Evolutionary conservation across 2,329 filamentous ascomycete species (phyloP).

Genomic region (Cladorrhinum sp.): DNA sequence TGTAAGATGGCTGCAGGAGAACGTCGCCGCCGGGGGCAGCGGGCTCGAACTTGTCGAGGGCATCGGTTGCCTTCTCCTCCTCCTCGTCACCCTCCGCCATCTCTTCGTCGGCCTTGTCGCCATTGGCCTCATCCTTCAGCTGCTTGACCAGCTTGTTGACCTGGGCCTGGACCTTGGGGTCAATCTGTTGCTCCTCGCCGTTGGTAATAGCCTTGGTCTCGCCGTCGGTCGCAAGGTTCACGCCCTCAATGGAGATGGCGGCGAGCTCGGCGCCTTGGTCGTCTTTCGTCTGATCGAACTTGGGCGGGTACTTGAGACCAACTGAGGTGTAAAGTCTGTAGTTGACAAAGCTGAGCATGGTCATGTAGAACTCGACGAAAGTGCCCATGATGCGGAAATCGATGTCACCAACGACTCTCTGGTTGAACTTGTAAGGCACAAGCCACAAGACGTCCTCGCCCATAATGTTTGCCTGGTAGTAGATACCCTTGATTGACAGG

Average conservation of each 20-base stretch:
- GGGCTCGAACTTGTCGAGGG: constrained; percentile 89
- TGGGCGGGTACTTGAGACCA: constrained; percentile 91
- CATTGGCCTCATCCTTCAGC: constrained; percentile 51
- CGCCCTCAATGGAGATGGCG: constrained; percentile 84
- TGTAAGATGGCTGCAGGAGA: constrained; percentile 71
- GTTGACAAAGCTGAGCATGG: constrained; percentile 91
- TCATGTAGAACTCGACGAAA: constrained; percentile 98
- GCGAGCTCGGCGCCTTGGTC: constrained; percentile 85
- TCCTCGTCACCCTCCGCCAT: constrained; percentile 43
- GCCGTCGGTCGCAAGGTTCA: constrained; percentile 56
- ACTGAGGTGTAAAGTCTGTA: constrained; percentile 89
- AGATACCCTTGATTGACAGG: constrained; percentile 97
- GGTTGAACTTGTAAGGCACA: constrained; percentile 96
- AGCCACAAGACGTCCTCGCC: constrained; percentile 97
- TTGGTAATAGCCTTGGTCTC: constrained; percentile 53
- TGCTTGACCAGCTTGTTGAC: constrained; percentile 68
- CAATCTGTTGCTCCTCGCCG: constrained; percentile 53
- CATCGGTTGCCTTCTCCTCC: constrained; percentile 52
- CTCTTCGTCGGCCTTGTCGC: constrained; percentile 41
- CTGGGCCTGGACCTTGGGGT: constrained; percentile 61
- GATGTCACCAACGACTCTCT: constrained; percentile 87
- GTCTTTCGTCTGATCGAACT: constrained; percentile 83
- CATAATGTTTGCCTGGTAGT: constrained; percentile 96
- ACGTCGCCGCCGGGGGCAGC: constrained; percentile 80
- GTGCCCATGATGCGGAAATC: constrained; percentile 99